phyloP scores from a whole-genome alignment of 2,329 filamentous ascomycete species.

The Penicillium sp. region DNA sequence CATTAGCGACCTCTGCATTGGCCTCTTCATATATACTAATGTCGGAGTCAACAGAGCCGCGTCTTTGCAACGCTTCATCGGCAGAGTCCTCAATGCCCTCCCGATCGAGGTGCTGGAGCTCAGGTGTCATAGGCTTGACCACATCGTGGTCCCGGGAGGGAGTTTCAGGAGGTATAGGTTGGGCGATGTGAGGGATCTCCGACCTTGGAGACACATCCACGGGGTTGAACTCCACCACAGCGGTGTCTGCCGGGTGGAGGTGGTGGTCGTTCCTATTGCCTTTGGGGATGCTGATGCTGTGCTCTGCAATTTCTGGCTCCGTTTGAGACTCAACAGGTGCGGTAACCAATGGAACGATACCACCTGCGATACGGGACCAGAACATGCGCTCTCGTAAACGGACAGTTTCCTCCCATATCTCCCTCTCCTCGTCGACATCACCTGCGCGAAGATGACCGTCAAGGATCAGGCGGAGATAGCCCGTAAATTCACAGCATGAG shows the following conservation, averaged over 20 bases:
- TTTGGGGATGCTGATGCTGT: not conserved
- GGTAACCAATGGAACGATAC: constrained; percentile 73
- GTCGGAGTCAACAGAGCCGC: constrained; percentile 29
- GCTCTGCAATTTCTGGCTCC: constrained; percentile 10
- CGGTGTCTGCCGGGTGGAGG: constrained; percentile 20
- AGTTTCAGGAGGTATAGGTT: constrained; percentile 7
- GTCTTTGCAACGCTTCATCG: constrained; percentile 17
- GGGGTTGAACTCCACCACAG: constrained; percentile 11
- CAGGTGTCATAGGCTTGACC: constrained; percentile 18
- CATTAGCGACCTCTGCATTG: constrained; percentile 18
- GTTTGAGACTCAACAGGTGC: constrained; percentile 33
- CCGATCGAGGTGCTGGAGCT: constrained; percentile 17
- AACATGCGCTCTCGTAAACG: constrained; percentile 93
- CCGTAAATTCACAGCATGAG: constrained; percentile 89
- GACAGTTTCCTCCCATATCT: constrained; percentile 94
- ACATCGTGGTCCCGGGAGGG: constrained; percentile 15
- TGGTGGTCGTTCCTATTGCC: constrained; percentile 4
- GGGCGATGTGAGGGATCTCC: not conserved
- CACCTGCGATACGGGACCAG: constrained; percentile 90
- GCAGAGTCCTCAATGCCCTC: constrained; percentile 16
- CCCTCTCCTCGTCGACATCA: constrained; percentile 80
- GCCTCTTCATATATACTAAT: constrained; percentile 34
- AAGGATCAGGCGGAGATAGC: constrained; percentile 87
- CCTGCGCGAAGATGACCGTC: constrained; percentile 90
- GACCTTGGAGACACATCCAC: not conserved